A percentile compares a stretch with the other conserved stretches of the same genome.
phyloP scores from a whole-genome alignment of 139 green algal species.

The Volvox reticuliferus region DNA sequence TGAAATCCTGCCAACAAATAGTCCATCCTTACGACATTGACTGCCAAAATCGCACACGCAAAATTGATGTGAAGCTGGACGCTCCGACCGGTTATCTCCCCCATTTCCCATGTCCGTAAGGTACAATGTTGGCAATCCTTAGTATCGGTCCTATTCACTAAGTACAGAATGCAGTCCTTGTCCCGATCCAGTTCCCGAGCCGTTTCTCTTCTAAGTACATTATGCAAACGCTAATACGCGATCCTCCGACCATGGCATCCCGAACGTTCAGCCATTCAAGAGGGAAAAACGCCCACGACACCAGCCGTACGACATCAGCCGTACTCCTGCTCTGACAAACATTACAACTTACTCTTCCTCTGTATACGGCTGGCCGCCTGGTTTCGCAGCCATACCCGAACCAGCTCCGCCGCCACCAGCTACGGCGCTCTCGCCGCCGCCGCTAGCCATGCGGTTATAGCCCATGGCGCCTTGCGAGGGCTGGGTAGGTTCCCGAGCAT shows the following conservation, averaged over 20 bases:
- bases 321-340: neutral
- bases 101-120: no score
- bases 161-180: no score
- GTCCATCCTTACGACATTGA: no score
- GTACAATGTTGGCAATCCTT: no score
- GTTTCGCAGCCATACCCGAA: slow-evolving; percentile 35
- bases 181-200: no score
- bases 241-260: neutral
- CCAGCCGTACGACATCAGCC: neutral
- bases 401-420: slow-evolving; percentile 19
- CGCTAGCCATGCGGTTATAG: neutral
- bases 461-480: neutral
- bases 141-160: no score
- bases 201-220: no score
- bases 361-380: slow-evolving; percentile 40
- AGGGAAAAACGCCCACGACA: neutral
- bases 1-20: no score
- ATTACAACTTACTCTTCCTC: slow-evolving; percentile 49
- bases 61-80: no score
- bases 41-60: no score
- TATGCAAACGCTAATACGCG: neutral
- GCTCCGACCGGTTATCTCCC: no score
- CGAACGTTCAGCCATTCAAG: neutral
- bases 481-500: slow-evolving; percentile 17
- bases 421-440: neutral